Percentiles rank a stretch among this genome's conserved stretches.
Conservation (phyloP, 805 yeast species). For the Lachancea quebecensis region DNA sequence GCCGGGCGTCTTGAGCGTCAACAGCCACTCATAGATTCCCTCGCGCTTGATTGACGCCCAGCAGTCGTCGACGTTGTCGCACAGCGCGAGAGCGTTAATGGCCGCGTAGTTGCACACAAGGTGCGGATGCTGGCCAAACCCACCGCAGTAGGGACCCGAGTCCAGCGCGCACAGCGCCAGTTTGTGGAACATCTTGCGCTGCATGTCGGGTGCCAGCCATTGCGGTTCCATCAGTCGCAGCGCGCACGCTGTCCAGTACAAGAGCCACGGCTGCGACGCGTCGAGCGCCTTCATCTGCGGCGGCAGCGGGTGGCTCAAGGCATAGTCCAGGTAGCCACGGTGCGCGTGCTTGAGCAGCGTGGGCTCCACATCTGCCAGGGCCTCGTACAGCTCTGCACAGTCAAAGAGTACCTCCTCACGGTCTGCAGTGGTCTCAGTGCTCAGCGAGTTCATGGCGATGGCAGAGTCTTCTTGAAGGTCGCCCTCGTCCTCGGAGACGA, state of each 20-base stretch:
- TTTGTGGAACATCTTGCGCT: slow-evolving; percentile 27
- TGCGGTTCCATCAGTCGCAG: slow-evolving; percentile 35
- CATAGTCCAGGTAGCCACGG: slow-evolving; percentile 36
- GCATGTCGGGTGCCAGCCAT: slow-evolving; percentile 21
- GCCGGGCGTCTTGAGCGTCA: slow-evolving; percentile 51
- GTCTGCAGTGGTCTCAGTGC: slow-evolving; percentile 27
- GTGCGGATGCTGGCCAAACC: slow-evolving; percentile 74
- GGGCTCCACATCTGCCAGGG: not conserved
- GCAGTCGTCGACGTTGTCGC: slow-evolving; percentile 37
- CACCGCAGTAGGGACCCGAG: slow-evolving; percentile 81
- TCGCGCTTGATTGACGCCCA: slow-evolving; percentile 41
- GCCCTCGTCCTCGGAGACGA: slow-evolving; percentile 3
- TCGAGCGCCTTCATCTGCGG: slow-evolving; percentile 51
- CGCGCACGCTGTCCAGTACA: slow-evolving; percentile 75
- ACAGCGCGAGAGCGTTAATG: slow-evolving; percentile 49
- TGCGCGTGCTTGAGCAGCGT: slow-evolving; percentile 34
- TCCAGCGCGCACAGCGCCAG: slow-evolving; percentile 26
- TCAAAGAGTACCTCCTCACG: slow-evolving; percentile 20
- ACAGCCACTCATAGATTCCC: slow-evolving; percentile 55
- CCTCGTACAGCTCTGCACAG: slow-evolving; percentile 14
- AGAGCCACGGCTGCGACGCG: slow-evolving; percentile 88
- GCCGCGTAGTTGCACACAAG: slow-evolving; percentile 81
- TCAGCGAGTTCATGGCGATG: slow-evolving; percentile 16
- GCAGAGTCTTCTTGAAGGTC: slow-evolving; percentile 9
- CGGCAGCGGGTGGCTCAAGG: slow-evolving; percentile 43